Conservation (phyloP, 352 stramenopile species). For the Phytopythium mirpurense region DNA sequence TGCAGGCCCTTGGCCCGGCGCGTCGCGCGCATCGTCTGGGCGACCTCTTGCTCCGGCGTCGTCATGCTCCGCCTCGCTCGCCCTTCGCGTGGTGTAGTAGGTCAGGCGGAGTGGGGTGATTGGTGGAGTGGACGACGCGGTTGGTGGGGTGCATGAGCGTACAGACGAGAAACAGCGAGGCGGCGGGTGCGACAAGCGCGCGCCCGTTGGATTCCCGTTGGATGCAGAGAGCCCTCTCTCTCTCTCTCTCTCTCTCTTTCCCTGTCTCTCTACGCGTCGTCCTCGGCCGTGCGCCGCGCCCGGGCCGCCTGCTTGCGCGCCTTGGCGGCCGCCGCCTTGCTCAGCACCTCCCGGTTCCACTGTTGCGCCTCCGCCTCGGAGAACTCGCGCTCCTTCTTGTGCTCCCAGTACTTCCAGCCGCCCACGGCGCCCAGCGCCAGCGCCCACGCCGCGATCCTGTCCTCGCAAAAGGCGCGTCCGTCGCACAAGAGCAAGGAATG, state of each 20-base stretch:
- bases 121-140: too few species aligned
- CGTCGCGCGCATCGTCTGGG: neutral
- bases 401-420: slow-evolving; percentile 54
- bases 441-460: slow-evolving; percentile 49
- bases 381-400: slow-evolving; percentile 56
- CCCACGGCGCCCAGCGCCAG: slow-evolving; percentile 30
- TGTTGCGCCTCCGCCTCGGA: slow-evolving; percentile 26
- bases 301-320: slow-evolving; percentile 8
- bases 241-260: too few species aligned
- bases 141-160: too few species aligned
- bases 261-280: too few species aligned
- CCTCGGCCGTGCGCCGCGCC: neutral
- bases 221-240: too few species aligned
- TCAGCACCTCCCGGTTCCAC: slow-evolving; percentile 60
- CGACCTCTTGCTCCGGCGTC: neutral
- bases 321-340: slow-evolving; percentile 25
- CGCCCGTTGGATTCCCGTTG: too few species aligned
- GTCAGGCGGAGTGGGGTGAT: too few species aligned
- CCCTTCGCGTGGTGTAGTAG: too few species aligned
- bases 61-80: too few species aligned
- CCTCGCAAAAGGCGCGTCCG: too few species aligned
- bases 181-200: neutral
- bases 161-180: neutral
- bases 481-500: too few species aligned
- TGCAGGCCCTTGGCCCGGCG: neutral